phyloP scores from a whole-genome alignment of 345 rosid species.

The Odontarrhena argentea region DNA sequence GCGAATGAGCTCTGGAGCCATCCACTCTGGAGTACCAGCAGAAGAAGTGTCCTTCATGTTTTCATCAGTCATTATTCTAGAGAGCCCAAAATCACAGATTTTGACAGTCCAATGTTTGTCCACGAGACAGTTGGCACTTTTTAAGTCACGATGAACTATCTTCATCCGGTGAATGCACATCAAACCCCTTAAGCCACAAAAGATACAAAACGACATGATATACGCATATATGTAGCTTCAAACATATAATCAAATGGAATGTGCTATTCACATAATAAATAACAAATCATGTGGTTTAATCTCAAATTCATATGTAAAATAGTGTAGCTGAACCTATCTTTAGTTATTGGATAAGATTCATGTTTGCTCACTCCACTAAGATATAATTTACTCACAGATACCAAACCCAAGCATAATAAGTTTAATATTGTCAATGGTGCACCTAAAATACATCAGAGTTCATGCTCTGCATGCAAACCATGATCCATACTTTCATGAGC shows the following conservation, averaged over 20 bases:
- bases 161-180: slow-evolving; percentile 99
- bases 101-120: slow-evolving; percentile 93
- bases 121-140: slow-evolving; percentile 91
- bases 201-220: slow-evolving; percentile 14
- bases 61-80: slow-evolving; percentile 73
- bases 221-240: slow-evolving; percentile 12
- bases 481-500: background rate
- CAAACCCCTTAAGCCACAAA: slow-evolving; percentile 65
- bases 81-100: slow-evolving; percentile 97
- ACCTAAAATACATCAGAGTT: slow-evolving; percentile 1
- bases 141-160: slow-evolving; percentile 86
- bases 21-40: slow-evolving; percentile 99
- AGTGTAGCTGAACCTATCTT: slow-evolving; percentile 12
- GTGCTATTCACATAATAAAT: background rate
- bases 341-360: background rate
- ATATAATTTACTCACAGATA: background rate
- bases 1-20: slow-evolving; percentile 98
- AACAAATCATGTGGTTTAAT: slow-evolving; percentile 13
- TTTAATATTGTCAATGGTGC: slow-evolving; percentile 1
- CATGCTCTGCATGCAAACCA: slow-evolving; percentile 10
- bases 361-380: slow-evolving; percentile 18
- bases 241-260: slow-evolving; percentile 1
- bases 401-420: background rate
- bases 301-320: slow-evolving; percentile 6
- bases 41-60: slow-evolving; percentile 82